Evolutionary conservation across 208 protist genomes (phyloP).

Genomic region (Leishmania gerbilli): DNA sequence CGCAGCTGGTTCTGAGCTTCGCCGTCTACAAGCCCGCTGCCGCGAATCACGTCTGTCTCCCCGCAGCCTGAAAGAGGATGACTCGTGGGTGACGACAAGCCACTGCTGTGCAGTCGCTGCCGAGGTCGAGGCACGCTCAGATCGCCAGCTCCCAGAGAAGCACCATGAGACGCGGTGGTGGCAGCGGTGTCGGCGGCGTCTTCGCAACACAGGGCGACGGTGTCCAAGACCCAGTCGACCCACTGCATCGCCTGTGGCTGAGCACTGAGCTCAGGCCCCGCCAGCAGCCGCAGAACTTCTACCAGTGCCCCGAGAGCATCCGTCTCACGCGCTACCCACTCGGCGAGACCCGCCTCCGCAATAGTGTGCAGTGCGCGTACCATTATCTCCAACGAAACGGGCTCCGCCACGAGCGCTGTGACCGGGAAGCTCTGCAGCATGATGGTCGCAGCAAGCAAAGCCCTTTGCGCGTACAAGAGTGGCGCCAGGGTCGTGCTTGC

Average conservation of each 20-base stretch:
- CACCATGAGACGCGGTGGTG: not conserved
- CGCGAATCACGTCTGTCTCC: slow-evolving; percentile 28
- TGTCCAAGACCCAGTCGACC: slow-evolving; percentile 11
- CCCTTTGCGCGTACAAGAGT: slow-evolving; percentile 25
- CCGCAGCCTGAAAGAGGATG: not conserved
- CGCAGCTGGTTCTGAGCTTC: slow-evolving; percentile 3
- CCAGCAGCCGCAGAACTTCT: slow-evolving; percentile 36
- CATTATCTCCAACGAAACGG: slow-evolving; percentile 16
- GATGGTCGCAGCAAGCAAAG: slow-evolving; percentile 21
- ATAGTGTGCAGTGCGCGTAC: slow-evolving; percentile 21
- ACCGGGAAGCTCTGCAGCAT: slow-evolving; percentile 22
- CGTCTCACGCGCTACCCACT: slow-evolving; percentile 44
- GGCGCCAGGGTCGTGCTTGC: not conserved
- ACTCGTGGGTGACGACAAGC: not conserved
- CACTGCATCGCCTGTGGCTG: slow-evolving; percentile 28
- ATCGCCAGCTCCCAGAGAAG: not conserved
- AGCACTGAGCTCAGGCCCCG: slow-evolving; percentile 25
- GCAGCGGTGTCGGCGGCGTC: slow-evolving; percentile 7
- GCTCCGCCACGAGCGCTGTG: slow-evolving; percentile 18
- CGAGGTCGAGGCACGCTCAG: not conserved
- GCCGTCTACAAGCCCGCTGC: slow-evolving; percentile 18
- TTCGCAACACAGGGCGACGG: slow-evolving; percentile 19
- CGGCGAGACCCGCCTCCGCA: slow-evolving; percentile 31
- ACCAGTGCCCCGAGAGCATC: slow-evolving; percentile 43
- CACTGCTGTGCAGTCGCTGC: slow-evolving; percentile 4